phyloP scores from a whole-genome alignment of 2,329 filamentous ascomycete species.

The Meredithiella fracta region DNA sequence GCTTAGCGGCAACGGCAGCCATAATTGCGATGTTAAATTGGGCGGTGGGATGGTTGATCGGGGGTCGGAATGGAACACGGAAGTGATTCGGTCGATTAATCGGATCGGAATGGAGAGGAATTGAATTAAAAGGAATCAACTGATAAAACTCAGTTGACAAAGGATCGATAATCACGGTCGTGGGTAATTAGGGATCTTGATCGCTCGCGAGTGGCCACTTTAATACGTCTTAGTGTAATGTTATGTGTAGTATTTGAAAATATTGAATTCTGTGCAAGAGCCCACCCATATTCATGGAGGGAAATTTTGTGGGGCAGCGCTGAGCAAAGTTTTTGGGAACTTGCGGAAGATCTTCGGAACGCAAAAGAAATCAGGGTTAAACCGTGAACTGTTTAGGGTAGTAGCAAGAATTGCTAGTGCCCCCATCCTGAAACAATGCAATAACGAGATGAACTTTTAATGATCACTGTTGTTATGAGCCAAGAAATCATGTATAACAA shows the following conservation, averaged over 20 bases:
- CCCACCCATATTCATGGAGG: conserved; percentile 12
- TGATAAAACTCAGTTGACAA: neutral
- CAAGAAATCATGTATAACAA: too few species aligned
- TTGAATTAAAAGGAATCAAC: neutral
- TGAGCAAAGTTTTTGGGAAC: conserved; percentile 14
- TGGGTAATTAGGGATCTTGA: conserved; percentile 4
- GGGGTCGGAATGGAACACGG: neutral
- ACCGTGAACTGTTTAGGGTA: neutral
- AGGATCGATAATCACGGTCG: conserved; percentile 1
- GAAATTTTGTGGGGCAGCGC: conserved; percentile 12
- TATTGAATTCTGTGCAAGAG: conserved; percentile 13
- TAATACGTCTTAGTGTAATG: neutral
- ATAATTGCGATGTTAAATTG: conserved; percentile 17
- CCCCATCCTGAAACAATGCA: too few species aligned
- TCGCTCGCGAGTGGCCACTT: conserved; percentile 6
- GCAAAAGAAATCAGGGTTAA: neutral
- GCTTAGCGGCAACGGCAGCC: conserved; percentile 21
- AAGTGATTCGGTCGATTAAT: neutral
- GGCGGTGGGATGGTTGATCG: neutral
- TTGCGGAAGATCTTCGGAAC: conserved; percentile 9
- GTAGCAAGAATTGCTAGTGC: too few species aligned
- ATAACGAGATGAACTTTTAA: too few species aligned
- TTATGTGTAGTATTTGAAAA: conserved; percentile 10
- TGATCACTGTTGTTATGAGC: too few species aligned
- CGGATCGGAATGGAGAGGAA: neutral